phyloP scores from a whole-genome alignment of 2,329 filamentous ascomycete species.

The Aspergillus terreus region DNA sequence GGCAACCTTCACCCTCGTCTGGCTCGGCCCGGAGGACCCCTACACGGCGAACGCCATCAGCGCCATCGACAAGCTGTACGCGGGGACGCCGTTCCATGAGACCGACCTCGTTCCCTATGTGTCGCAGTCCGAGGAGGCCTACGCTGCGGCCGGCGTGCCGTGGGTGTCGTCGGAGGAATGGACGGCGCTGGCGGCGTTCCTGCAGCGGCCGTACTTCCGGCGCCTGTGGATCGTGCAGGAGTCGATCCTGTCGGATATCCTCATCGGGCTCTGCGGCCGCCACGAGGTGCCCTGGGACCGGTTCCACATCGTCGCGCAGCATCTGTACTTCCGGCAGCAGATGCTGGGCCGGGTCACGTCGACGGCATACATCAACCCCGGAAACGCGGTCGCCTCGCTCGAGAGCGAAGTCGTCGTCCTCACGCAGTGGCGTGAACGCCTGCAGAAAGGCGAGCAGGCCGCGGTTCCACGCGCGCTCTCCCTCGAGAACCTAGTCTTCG shows the following conservation, averaged over 20 bases:
- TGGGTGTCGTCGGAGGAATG: constrained; percentile 1
- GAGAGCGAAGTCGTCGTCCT: constrained; percentile 3
- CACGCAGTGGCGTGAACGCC: constrained; percentile 3
- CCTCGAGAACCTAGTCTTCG: constrained; percentile 4
- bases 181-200: background rate
- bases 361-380: background rate
- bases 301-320: constrained; percentile 3
- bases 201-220: constrained; percentile 2
- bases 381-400: background rate
- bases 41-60: background rate
- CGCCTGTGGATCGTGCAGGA: constrained; percentile 4
- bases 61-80: background rate
- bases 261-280: constrained; percentile 1
- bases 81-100: background rate
- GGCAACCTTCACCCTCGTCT: background rate
- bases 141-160: background rate
- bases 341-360: background rate
- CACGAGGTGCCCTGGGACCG: constrained; percentile 1
- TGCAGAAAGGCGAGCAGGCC: constrained; percentile 1
- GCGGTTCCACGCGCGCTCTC: background rate
- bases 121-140: background rate
- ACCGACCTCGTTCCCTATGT: background rate
- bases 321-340: constrained; percentile 3
- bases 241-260: background rate
- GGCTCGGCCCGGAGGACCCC: background rate